Percentiles rank a stretch among this genome's conserved stretches.
Conservation (phyloP, 352 stramenopile genomes). For the Globisporangium echinulatum region DNA sequence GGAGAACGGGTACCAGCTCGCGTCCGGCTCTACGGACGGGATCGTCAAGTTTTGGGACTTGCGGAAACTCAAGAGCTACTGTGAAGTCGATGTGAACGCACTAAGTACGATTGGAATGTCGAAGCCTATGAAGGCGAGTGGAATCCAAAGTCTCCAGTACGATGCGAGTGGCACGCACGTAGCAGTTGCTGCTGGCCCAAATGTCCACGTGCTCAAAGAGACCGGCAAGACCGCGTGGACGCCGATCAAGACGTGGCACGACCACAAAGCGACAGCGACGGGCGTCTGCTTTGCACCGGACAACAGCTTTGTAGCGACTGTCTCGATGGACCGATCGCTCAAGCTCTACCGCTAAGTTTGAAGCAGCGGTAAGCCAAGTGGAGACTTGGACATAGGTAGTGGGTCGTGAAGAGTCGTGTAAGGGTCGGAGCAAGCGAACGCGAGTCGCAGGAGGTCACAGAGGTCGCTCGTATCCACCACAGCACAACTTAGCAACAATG, state of each 20-base stretch:
- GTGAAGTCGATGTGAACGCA: conserved; percentile 44
- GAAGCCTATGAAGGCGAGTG: conserved; percentile 3
- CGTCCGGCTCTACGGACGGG: conserved; percentile 70
- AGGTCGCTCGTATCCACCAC: no score
- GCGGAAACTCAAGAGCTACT: conserved; percentile 83
- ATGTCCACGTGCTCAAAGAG: conserved; percentile 54
- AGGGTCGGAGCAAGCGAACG: no score
- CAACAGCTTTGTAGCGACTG: conserved; percentile 56
- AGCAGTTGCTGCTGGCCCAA: conserved; percentile 36
- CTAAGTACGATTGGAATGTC: neutral
- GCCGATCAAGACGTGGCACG: conserved; percentile 47
- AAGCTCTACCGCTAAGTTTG: conserved; percentile 41
- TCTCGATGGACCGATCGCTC: conserved; percentile 71
- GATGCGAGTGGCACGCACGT: conserved; percentile 55
- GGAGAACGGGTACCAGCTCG: conserved; percentile 95
- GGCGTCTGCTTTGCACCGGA: conserved; percentile 50
- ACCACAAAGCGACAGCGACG: conserved; percentile 67
- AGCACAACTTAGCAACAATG: no score
- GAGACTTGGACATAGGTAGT: no score
- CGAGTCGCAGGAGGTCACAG: no score
- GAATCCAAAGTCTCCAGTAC: conserved; percentile 54
- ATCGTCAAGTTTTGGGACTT: conserved; percentile 92
- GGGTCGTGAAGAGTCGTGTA: no score
- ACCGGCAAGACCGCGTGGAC: conserved; percentile 58
- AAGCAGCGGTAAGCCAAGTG: neutral